Percentiles rank a stretch among this genome's conserved stretches.
Evolutionary conservation across 2,329 filamentous ascomycete genomes (phyloP).

Genomic region (Dendrostoma leiphaemia): DNA sequence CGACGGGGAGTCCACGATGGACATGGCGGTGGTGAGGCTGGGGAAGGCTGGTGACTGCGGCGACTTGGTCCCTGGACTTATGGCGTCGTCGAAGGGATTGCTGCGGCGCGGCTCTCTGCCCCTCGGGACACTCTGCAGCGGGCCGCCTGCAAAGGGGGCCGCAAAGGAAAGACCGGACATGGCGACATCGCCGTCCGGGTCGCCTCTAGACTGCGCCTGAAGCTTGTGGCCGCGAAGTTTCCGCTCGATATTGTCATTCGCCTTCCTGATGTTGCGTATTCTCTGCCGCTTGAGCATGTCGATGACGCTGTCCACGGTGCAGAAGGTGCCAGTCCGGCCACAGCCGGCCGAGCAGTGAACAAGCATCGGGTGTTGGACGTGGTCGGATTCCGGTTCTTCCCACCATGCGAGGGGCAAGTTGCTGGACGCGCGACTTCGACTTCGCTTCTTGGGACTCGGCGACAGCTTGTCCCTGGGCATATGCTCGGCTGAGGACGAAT

Average conservation of each 20-base stretch:
- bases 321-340: conserved; percentile 93
- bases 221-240: conserved; percentile 16
- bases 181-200: conserved; percentile 44
- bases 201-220: conserved; percentile 23
- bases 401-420: conserved; percentile 43
- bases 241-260: conserved; percentile 27
- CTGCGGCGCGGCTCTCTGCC: conserved; percentile 20
- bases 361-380: conserved; percentile 66
- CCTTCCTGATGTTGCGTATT: conserved; percentile 26
- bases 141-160: background rate
- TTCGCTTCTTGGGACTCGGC: conserved; percentile 21
- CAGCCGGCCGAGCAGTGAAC: conserved; percentile 97
- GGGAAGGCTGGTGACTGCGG: conserved; percentile 25
- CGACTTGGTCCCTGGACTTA: conserved; percentile 17
- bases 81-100: conserved; percentile 12
- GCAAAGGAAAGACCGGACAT: conserved; percentile 33
- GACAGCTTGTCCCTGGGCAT: background rate
- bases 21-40: conserved; percentile 25
- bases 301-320: conserved; percentile 91
- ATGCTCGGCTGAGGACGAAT: background rate
- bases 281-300: conserved; percentile 94
- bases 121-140: background rate
- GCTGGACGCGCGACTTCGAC: conserved; percentile 13
- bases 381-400: conserved; percentile 58
- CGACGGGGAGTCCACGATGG: conserved; percentile 9